Evolutionary conservation across 306 rosid genomes (phyloP).

Genomic region (Trifolium pratense): DNA sequence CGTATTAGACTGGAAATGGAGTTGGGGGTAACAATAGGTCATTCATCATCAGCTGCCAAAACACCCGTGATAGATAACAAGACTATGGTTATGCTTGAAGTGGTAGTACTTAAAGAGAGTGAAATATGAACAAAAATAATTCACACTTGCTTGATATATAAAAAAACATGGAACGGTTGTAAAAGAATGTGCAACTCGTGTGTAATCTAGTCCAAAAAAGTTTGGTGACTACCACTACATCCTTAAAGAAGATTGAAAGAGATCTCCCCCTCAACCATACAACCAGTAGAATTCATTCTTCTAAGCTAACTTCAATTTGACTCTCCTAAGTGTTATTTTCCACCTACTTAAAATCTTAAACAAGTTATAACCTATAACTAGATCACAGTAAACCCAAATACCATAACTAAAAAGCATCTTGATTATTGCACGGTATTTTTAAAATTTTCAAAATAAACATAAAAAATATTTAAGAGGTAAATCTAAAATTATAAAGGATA

Average conservation of each 20-base stretch:
- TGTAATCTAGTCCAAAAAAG: constrained; percentile 3
- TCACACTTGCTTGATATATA: constrained; percentile 2
- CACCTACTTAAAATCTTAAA: constrained; percentile 7
- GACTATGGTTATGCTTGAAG: constrained; percentile 2
- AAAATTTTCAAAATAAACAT: neutral
- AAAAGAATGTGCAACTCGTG: constrained; percentile 29
- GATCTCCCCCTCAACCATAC: neutral
- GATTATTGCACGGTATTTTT: neutral
- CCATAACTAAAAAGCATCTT: neutral
- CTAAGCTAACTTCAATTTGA: constrained; percentile 12
- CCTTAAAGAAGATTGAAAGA: constrained; percentile 6
- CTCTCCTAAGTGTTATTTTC: constrained; percentile 8
- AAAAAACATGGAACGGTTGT: neutral
- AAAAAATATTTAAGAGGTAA: neutral
- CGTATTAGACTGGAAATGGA: constrained; percentile 13
- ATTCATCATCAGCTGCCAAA: constrained; percentile 34
- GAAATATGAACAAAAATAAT: constrained; percentile 29
- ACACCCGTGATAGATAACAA: neutral
- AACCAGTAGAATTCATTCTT: neutral
- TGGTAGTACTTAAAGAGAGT: constrained; percentile 1
- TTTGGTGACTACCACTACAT: constrained; percentile 21
- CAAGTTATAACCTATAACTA: constrained; percentile 14
- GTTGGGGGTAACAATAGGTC: constrained; percentile 9
- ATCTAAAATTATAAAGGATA: neutral
- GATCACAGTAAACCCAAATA: constrained; percentile 17